A percentile compares a stretch with the other conserved stretches of the same genome.
These are phyloP conservation scores for Samsoniella hepiali DNA, from an alignment of 2,329 filamentous ascomycete genomes.

Conservation along the genomic window DNA sequence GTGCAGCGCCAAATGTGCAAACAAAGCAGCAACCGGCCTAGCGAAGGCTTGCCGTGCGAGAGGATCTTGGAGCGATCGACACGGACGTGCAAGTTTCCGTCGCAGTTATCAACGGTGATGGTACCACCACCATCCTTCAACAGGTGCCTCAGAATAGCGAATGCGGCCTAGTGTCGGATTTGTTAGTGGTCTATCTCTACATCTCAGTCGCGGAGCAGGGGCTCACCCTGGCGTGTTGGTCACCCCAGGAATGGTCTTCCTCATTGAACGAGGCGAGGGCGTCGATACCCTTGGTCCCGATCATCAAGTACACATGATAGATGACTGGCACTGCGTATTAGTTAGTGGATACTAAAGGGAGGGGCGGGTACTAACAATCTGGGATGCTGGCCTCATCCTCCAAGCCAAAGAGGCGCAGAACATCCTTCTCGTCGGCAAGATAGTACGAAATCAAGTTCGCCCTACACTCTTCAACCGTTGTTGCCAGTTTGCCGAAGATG, in stretches of 20 bases:
- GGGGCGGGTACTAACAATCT: too few species aligned
- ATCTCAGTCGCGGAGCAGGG: too few species aligned
- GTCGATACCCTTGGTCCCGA: neutral
- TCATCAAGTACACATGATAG: neutral
- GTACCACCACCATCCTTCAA: neutral
- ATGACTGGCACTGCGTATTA: neutral
- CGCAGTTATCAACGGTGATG: slow-evolving; percentile 43
- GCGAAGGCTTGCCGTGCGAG: slow-evolving; percentile 53
- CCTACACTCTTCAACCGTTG: slow-evolving; percentile 57
- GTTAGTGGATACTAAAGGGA: too few species aligned
- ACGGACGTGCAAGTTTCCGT: slow-evolving; percentile 48
- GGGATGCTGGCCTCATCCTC: neutral
- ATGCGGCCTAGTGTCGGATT: neutral
- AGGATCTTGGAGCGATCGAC: slow-evolving; percentile 58
- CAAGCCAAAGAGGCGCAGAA: slow-evolving; percentile 42
- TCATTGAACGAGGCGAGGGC: neutral
- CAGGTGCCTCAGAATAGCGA: neutral
- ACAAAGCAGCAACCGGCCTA: slow-evolving; percentile 56
- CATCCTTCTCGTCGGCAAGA: slow-evolving; percentile 41
- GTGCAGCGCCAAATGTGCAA: slow-evolving; percentile 62
- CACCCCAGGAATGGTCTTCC: slow-evolving; percentile 34
- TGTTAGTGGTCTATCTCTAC: too few species aligned
- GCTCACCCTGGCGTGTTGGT: slow-evolving; percentile 20
- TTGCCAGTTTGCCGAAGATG: slow-evolving; percentile 57
- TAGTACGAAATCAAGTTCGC: slow-evolving; percentile 42